Percentiles rank a stretch among this genome's conserved stretches.
Conservation (phyloP, 2,329 filamentous ascomycete species). For the Hirsutella thompsonii region DNA sequence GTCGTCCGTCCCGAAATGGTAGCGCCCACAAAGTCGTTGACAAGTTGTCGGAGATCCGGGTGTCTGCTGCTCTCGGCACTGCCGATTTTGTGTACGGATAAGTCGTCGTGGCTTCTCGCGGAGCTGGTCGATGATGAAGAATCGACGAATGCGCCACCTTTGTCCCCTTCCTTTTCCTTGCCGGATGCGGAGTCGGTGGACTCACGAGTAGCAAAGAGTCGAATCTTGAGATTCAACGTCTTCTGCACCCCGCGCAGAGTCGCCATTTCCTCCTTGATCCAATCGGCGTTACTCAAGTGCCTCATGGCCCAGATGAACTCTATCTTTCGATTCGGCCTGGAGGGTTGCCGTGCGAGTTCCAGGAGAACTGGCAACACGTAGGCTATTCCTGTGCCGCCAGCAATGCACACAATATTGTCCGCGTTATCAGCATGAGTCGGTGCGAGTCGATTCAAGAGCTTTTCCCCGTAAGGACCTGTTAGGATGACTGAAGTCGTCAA, state of each 20-base stretch:
- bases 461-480: slow-evolving; percentile 49
- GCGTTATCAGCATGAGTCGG: slow-evolving; percentile 12
- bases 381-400: slow-evolving; percentile 26
- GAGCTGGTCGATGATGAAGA: slow-evolving; percentile 12
- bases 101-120: slow-evolving; percentile 14
- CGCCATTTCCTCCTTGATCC: slow-evolving; percentile 44
- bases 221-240: slow-evolving; percentile 33
- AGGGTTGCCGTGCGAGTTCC: slow-evolving; percentile 21
- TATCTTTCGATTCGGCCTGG: slow-evolving; percentile 32
- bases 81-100: slow-evolving; percentile 17
- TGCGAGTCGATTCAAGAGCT: slow-evolving; percentile 25
- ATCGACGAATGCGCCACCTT: slow-evolving; percentile 6
- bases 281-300: slow-evolving; percentile 37
- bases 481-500: slow-evolving; percentile 42
- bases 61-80: slow-evolving; percentile 20
- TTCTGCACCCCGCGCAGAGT: slow-evolving; percentile 24
- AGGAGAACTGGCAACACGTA: slow-evolving; percentile 25
- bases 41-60: slow-evolving; percentile 31
- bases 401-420: slow-evolving; percentile 26
- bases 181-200: neutral
- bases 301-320: slow-evolving; percentile 56
- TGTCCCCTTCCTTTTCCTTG: slow-evolving; percentile 4
- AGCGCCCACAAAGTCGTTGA: slow-evolving; percentile 33
- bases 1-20: slow-evolving; percentile 35
- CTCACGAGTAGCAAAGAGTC: slow-evolving; percentile 48